phyloP scores from a whole-genome alignment of 2,329 filamentous ascomycete species.

The Cladophialophora yegresii region DNA sequence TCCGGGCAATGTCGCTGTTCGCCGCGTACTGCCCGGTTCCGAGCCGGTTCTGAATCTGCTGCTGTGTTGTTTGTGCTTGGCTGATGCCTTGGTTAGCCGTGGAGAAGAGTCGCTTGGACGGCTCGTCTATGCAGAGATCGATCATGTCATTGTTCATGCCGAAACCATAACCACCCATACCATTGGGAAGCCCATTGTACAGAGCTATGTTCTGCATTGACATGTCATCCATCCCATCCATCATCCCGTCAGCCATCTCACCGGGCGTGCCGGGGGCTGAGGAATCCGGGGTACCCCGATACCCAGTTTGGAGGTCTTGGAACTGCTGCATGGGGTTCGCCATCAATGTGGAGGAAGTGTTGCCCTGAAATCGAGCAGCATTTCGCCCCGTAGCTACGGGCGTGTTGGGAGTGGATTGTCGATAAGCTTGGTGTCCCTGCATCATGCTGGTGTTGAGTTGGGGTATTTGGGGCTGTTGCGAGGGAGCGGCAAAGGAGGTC shows the following conservation, averaged over 20 bases:
- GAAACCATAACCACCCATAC: slow-evolving; percentile 44
- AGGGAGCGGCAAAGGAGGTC: slow-evolving; percentile 59
- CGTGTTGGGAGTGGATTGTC: slow-evolving; percentile 82
- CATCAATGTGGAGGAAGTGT: slow-evolving; percentile 88
- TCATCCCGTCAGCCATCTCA: slow-evolving; percentile 73
- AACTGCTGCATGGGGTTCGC: slow-evolving; percentile 69
- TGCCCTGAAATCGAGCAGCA: slow-evolving; percentile 68
- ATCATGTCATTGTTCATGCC: slow-evolving; percentile 56
- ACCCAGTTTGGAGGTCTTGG: slow-evolving; percentile 54
- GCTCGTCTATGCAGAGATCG: slow-evolving; percentile 79
- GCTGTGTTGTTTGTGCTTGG: slow-evolving; percentile 50
- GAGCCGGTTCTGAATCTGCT: slow-evolving; percentile 72
- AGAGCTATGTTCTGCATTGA: slow-evolving; percentile 55
- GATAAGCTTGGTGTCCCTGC: slow-evolving; percentile 72
- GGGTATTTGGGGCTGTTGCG: slow-evolving; percentile 56
- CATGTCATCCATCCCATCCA: slow-evolving; percentile 64
- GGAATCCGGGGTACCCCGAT: slow-evolving; percentile 61
- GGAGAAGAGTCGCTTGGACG: slow-evolving; percentile 89
- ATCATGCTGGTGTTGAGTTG: slow-evolving; percentile 81
- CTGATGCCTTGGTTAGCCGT: slow-evolving; percentile 71
- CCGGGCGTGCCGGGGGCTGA: slow-evolving; percentile 70
- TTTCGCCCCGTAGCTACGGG: slow-evolving; percentile 69
- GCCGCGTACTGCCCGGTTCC: slow-evolving; percentile 73
- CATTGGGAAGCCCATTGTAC: slow-evolving; percentile 45
- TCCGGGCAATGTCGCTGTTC: slow-evolving; percentile 72